phyloP scores from a whole-genome alignment of 2,329 filamentous ascomycete genomes.

The Tolypocladium inflatum region DNA sequence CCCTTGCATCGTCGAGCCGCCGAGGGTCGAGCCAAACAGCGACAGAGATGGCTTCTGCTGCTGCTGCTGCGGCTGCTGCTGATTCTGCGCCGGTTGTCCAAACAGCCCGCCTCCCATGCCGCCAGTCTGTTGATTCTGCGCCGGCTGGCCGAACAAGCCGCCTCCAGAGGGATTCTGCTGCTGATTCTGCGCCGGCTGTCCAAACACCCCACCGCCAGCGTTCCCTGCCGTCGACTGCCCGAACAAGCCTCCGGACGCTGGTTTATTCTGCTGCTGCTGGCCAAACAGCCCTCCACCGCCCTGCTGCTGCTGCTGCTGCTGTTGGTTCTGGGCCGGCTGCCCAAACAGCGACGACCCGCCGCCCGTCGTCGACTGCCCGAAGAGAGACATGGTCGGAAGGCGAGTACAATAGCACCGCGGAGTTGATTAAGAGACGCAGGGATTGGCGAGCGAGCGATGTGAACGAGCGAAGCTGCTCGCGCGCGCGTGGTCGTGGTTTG shows the following conservation, averaged over 20 bases:
- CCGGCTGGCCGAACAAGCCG: slow-evolving; percentile 22
- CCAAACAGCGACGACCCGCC: slow-evolving; percentile 12
- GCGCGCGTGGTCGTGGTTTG: slow-evolving; percentile 4
- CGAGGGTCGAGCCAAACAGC: slow-evolving; percentile 13
- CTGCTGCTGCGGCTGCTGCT: slow-evolving; percentile 11
- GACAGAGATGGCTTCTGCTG: slow-evolving; percentile 11
- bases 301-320: slow-evolving; percentile 7
- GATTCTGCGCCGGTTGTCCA: slow-evolving; percentile 5
- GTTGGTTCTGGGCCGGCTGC: slow-evolving; percentile 9
- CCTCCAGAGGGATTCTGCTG: slow-evolving; percentile 11
- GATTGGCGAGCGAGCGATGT: slow-evolving; percentile 1
- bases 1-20: slow-evolving; percentile 16
- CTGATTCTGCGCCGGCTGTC: slow-evolving; percentile 11
- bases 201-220: slow-evolving; percentile 10
- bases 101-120: slow-evolving; percentile 5
- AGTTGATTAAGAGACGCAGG: background rate
- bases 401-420: background rate
- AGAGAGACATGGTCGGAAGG: slow-evolving; percentile 21
- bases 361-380: slow-evolving; percentile 18
- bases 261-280: slow-evolving; percentile 12
- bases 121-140: slow-evolving; percentile 8
- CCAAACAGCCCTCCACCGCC: slow-evolving; percentile 23
- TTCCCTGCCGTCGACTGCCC: slow-evolving; percentile 5
- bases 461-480: slow-evolving; percentile 4
- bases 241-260: slow-evolving; percentile 3